These are phyloP conservation scores for Zea luxurians DNA, from an alignment of 176 grass and related monocot genomes.

Conservation along the genomic window DNA sequence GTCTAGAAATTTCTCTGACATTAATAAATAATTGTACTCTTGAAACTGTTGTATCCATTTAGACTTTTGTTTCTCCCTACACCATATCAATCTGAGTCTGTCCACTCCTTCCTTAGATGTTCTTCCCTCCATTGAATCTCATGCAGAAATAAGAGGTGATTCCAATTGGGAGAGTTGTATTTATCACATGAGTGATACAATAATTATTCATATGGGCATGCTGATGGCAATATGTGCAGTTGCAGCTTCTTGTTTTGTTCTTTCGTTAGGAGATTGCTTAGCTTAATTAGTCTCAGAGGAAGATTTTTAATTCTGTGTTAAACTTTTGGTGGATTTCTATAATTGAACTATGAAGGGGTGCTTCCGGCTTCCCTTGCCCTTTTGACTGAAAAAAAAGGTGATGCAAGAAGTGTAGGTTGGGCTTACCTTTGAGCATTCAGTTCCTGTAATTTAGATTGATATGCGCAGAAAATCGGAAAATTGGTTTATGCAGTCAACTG, in stretches of 20 bases:
- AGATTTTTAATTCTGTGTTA: neutral
- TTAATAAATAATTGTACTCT: too few relatives aligned
- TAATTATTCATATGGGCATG: neutral
- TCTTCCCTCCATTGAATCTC: too few relatives aligned
- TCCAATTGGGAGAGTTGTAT: neutral
- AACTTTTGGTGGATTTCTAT: neutral
- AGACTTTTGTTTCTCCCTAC: too few relatives aligned
- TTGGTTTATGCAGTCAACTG: conserved; percentile 9
- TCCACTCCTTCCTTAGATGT: too few relatives aligned
- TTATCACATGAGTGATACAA: neutral
- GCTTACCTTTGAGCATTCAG: conserved; percentile 6
- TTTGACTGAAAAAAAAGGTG: neutral
- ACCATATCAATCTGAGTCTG: too few relatives aligned
- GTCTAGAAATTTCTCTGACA: neutral
- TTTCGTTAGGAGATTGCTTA: neutral
- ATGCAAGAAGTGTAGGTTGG: conserved; percentile 4
- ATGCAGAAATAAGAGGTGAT: conserved; percentile 1
- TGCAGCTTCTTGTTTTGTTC: neutral
- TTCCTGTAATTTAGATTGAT: conserved; percentile 23
- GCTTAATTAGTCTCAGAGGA: conserved; percentile 6
- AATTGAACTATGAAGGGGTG: neutral
- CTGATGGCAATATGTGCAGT: neutral
- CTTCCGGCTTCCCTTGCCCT: neutral
- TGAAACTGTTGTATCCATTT: too few relatives aligned
- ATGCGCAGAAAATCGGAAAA: neutral